Evolutionary conservation across 78 protist species (phyloP).

Genomic region (Diacronema lutheri): DNA sequence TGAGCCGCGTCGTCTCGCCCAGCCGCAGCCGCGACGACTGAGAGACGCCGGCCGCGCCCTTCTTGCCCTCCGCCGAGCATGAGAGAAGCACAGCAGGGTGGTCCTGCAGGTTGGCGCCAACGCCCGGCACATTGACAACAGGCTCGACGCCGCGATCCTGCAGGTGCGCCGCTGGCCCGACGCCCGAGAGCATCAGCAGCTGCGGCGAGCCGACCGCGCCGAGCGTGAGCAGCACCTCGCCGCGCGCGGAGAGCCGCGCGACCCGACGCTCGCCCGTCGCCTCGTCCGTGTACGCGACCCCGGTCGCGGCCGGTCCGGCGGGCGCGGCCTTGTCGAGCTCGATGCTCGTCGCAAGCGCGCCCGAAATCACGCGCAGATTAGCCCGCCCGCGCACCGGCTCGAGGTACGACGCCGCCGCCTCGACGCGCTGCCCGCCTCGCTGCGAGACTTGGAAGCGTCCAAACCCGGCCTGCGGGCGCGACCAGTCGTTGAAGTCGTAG

Average conservation of each 20-base stretch:
- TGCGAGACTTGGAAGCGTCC: conserved; percentile 1
- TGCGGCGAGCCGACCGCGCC: conserved; percentile 57
- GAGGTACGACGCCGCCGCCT: neutral
- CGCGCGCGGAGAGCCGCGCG: neutral
- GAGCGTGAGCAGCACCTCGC: conserved; percentile 34
- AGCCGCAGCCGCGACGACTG: too few relatives aligned
- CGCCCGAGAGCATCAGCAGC: conserved; percentile 40
- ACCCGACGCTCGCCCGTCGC: neutral
- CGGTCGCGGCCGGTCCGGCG: neutral
- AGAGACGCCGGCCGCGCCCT: too few relatives aligned
- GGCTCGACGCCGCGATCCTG: conserved; percentile 9
- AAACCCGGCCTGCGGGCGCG: conserved; percentile 8
- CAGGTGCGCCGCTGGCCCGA: conserved; percentile 49
- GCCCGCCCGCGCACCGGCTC: neutral
- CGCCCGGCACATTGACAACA: conserved; percentile 26
- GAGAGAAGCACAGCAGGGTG: conserved; percentile 25
- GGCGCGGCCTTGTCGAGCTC: neutral
- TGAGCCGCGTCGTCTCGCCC: neutral
- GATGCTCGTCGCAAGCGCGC: neutral
- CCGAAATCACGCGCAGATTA: neutral
- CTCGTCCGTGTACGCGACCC: neutral
- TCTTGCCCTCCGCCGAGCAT: too few relatives aligned
- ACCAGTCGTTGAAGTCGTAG: conserved; percentile 16
- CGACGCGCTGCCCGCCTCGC: neutral
- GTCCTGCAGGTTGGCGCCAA: conserved; percentile 44